Evolutionary conservation across 1,139 yeast species (phyloP), one percentile per base, ranked within the genome.

Genomic region (Blastobotrys raffinosifermentans): DNA sequence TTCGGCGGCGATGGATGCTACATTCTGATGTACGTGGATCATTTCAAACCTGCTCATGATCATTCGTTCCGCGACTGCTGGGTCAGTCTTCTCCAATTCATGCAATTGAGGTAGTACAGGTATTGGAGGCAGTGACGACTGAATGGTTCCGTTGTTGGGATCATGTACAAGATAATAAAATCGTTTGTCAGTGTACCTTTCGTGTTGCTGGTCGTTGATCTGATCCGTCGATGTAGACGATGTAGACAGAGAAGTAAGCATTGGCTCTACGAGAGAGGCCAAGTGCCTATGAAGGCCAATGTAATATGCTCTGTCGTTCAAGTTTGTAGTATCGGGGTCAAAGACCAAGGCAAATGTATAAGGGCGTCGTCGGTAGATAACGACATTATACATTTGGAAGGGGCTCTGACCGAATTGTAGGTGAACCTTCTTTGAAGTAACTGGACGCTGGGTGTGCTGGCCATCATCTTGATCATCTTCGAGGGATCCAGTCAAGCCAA

Each of bases 181-280:
- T 32, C 44, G 27, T n/a, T n/a, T n/a, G n/a, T n/a, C n/a, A 48
- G 11, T 39, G 35, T 11, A 38, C 34, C 21, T 38, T 42, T 33
- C 22, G 17, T 21, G 20, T 18, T 22, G 19, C 27, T 31, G 26
- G 11, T 25, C 22, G 17, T 19, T 33, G 11, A 19, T 19, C 27
- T 26, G 31, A 29, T n/a, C 39, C 13, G 31, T 33, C 15, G 26
- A 29, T 15, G 34, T 26, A n/a, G 19, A 40, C 36, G 8, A 26
- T 13, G 38, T 10, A 7, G 33, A 29, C 29, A 55, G 32, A 29
- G 55, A 60, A 2, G 52, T 32, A 31, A 39, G 47, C 7, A 56
- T 42, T 2, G 60, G 57, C 31, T 54, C 60, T 1, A 50, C 47
- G 8, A 56, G 38, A 3, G 60, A 50, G 11, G 58, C 58, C 23